Evolutionary conservation across 352 stramenopile species (phyloP), one percentile per base, ranked within the genome.

Genomic region (Globisporangium paddicum): DNA sequence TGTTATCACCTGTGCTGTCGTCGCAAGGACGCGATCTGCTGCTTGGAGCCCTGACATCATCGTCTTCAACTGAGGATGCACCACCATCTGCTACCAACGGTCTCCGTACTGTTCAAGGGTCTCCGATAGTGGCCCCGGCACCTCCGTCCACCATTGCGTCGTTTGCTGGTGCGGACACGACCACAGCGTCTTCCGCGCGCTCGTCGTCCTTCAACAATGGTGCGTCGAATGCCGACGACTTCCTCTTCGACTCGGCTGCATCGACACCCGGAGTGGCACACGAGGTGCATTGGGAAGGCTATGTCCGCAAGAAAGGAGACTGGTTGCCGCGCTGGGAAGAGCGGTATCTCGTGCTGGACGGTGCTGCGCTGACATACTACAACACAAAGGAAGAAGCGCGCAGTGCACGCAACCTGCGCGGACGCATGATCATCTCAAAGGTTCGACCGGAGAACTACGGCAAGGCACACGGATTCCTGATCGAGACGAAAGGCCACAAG

Each of bases 251-350:
- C 62, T 71, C 67, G 19, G 60, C 70, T 5, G 56, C 74, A 32
- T 73, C 76, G 19, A 58, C 68, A 41, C 64, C 80, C 9, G 68
- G 55, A 21, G 64, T 82, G 21, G 66, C 72, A 9, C 86, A 95
- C 55, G 76, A 93, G 49, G 84, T 95, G 5, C 86, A 93, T 38
- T 95, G 86, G 86, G 86, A 95, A 60, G 86, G 86, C n/a, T 91
- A 90, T 53, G 86, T 93, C 18, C 83, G 86, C 50, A 93, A 93
- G 75, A 95, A 95, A 70, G 86, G 86, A 41, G 86, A 95, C 58
- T 95, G 86, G 86, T 71, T 95, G 51, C 86, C 86, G n/a, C 84
- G 86, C n/a, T 95, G 86, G 86, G 86, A 95, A 52, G 82, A 93
- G 63, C 82, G 84, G 16, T 95, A 95, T 60, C 72, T 95, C n/a